Evolutionary conservation across 768 basidiomycete species (phyloP).

Genomic region (Mrakia blollopis): DNA sequence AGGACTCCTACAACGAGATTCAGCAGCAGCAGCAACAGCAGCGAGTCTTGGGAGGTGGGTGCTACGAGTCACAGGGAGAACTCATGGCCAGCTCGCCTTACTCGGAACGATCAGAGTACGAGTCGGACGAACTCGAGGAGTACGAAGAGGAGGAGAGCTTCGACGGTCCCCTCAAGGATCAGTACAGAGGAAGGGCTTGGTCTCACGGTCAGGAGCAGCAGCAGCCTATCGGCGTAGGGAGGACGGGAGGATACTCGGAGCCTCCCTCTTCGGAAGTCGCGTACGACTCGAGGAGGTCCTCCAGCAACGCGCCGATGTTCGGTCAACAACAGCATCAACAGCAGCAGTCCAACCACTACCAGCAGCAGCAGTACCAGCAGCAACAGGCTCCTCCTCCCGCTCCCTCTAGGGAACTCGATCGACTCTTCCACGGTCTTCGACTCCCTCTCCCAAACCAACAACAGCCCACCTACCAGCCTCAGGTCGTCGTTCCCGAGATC

Average conservation of each 20-base stretch:
- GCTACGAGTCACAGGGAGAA: slow-evolving; percentile 5
- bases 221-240: neutral
- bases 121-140: slow-evolving; percentile 16
- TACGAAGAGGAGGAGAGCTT: slow-evolving; percentile 24
- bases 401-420: slow-evolving; percentile 20
- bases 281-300: neutral
- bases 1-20: neutral
- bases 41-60: slow-evolving; percentile 2
- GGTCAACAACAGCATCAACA: slow-evolving; percentile 18
- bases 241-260: neutral
- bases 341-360: slow-evolving; percentile 13
- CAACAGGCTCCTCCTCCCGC: slow-evolving; percentile 14
- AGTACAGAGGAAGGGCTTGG: slow-evolving; percentile 27
- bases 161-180: slow-evolving; percentile 24
- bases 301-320: neutral
- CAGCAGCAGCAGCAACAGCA: neutral
- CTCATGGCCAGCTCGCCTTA: neutral
- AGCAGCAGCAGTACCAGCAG: slow-evolving; percentile 13
- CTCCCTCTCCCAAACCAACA: slow-evolving; percentile 7
- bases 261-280: neutral
- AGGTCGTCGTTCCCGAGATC: neutral
- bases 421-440: slow-evolving; percentile 25
- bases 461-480: neutral
- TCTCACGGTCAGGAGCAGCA: slow-evolving; percentile 2
- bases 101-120: slow-evolving; percentile 8